phyloP scores from a whole-genome alignment of 202 grass and related monocot species.

The Sporobolus alterniflorus region DNA sequence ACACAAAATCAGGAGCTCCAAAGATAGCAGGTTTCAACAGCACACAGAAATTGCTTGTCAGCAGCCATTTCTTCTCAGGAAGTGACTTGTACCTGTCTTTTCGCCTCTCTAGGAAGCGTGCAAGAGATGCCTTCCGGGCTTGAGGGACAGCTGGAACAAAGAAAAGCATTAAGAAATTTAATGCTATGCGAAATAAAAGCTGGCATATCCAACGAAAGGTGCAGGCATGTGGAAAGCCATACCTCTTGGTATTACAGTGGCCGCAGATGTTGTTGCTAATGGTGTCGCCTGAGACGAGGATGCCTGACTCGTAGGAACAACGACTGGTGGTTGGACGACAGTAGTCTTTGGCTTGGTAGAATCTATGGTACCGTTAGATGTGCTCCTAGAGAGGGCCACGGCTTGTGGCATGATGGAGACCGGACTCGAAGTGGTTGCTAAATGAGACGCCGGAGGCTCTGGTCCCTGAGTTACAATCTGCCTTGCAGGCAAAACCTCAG shows the following conservation, averaged over 20 bases:
- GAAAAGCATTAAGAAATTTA: slow-evolving; percentile 4
- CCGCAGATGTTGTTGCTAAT: slow-evolving; percentile 29
- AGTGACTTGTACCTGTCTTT: slow-evolving; percentile 63
- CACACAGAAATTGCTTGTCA: not conserved
- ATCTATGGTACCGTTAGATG: slow-evolving; percentile 51
- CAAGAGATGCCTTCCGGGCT: slow-evolving; percentile 79
- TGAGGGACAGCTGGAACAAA: slow-evolving; percentile 72
- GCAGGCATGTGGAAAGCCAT: not conserved
- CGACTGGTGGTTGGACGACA: not conserved
- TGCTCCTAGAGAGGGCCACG: slow-evolving; percentile 28
- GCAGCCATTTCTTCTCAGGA: not conserved
- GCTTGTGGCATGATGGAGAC: slow-evolving; percentile 33
- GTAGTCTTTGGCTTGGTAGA: slow-evolving; percentile 30
- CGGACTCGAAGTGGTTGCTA: slow-evolving; percentile 46
- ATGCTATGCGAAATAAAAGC: not conserved
- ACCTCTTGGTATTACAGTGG: slow-evolving; percentile 65
- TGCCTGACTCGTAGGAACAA: slow-evolving; percentile 37
- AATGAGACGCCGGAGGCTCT: slow-evolving; percentile 27
- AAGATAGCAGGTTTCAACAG: not conserved
- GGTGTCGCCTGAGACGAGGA: slow-evolving; percentile 34
- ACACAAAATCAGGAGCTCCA: not conserved
- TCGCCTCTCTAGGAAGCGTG: slow-evolving; percentile 75
- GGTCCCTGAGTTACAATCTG: slow-evolving; percentile 39
- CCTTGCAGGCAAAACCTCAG: slow-evolving; percentile 48
- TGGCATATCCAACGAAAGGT: not conserved